A percentile compares a stretch with the other conserved stretches of the same genome.
These are phyloP conservation scores for Termitomyces sp. DNA, from an alignment of 768 basidiomycete genomes.

Conservation along the genomic window DNA sequence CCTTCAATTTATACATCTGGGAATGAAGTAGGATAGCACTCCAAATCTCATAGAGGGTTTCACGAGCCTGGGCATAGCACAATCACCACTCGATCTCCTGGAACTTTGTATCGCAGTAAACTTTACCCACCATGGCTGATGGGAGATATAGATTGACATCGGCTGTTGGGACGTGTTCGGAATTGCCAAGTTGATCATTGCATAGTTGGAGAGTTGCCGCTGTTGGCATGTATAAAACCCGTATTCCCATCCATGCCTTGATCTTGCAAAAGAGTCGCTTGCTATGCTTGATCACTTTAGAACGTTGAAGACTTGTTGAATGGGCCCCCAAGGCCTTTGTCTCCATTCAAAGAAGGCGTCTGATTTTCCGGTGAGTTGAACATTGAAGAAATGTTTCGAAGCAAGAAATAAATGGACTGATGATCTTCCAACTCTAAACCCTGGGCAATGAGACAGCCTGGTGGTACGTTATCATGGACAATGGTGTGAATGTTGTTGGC, in stretches of 20 bases:
- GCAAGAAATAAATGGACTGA: too few relatives aligned
- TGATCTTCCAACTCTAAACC: too few relatives aligned
- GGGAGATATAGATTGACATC: slow-evolving; percentile 7
- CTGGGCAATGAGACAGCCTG: too few relatives aligned
- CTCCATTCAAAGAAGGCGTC: background rate
- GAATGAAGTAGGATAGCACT: slow-evolving; percentile 22
- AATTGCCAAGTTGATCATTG: background rate
- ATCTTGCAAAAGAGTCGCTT: slow-evolving; percentile 20
- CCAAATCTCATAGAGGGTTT: slow-evolving; percentile 24
- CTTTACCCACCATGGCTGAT: background rate
- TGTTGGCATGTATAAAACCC: slow-evolving; percentile 25
- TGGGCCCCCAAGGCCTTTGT: background rate
- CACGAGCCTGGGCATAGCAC: slow-evolving; percentile 25
- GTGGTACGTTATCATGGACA: too few relatives aligned
- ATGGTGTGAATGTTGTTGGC: slow-evolving; percentile 18
- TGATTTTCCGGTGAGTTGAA: too few relatives aligned
- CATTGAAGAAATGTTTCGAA: too few relatives aligned
- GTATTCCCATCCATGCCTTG: slow-evolving; percentile 23
- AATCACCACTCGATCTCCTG: slow-evolving; percentile 22
- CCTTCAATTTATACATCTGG: slow-evolving; percentile 26
- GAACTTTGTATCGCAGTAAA: background rate
- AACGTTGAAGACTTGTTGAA: slow-evolving; percentile 24
- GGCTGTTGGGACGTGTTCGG: background rate
- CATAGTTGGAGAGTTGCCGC: background rate
- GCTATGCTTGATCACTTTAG: slow-evolving; percentile 22